These are phyloP conservation scores for Russula brevipes DNA, from an alignment of 768 basidiomycete species.

Conservation along the genomic window DNA sequence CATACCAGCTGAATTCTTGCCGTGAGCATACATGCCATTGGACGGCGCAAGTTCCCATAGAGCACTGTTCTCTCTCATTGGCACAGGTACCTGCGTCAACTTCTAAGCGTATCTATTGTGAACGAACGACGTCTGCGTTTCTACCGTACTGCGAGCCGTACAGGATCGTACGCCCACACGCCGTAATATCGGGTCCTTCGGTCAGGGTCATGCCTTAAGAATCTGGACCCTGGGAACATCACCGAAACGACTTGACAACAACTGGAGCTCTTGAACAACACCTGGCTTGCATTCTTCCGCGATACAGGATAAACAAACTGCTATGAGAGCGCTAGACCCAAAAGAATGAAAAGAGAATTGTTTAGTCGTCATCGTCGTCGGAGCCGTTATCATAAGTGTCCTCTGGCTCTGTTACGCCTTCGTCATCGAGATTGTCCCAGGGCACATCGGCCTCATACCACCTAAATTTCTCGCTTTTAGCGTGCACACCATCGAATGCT, in stretches of 20 bases:
- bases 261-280: too few species aligned
- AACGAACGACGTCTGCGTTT: background rate
- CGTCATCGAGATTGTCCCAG: conserved; percentile 12
- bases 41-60: too few species aligned
- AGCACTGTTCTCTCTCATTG: too few species aligned
- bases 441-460: conserved; percentile 16
- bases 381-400: background rate
- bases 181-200: too few species aligned
- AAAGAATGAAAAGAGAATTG: background rate
- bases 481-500: background rate
- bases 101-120: too few species aligned
- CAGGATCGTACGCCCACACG: too few species aligned
- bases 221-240: too few species aligned
- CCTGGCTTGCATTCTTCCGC: background rate
- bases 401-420: conserved; percentile 11
- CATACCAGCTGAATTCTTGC: conserved; percentile 9
- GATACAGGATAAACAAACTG: background rate
- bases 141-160: background rate
- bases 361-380: background rate
- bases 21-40: background rate
- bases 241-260: too few species aligned
- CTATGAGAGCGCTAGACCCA: background rate
- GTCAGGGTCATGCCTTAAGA: too few species aligned
- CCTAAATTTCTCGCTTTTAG: conserved; percentile 7
- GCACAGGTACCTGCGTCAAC: too few species aligned